Conservation (phyloP, 2,329 filamentous ascomycete genomes). For the Bipolaris bicolor region DNA sequence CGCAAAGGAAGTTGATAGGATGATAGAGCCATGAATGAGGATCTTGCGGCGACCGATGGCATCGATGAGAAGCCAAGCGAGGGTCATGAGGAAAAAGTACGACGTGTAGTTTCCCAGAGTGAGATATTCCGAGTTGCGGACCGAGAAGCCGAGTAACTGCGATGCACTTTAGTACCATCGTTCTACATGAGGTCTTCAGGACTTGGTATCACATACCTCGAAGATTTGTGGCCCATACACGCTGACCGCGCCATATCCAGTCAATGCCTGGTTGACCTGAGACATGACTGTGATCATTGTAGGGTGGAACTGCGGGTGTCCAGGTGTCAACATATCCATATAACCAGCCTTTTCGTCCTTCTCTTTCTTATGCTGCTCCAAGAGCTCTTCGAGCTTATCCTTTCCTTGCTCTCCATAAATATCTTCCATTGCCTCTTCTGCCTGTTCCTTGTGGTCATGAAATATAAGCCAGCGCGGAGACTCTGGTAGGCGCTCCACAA, state of each 20-base stretch:
- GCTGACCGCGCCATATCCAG: constrained; percentile 65
- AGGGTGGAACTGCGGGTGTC: constrained; percentile 64
- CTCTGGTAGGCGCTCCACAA: constrained; percentile 62
- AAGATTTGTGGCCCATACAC: constrained; percentile 70
- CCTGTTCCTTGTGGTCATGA: constrained; percentile 58
- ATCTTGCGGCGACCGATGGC: constrained; percentile 61
- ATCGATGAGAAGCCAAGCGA: constrained; percentile 66
- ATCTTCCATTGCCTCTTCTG: constrained; percentile 54
- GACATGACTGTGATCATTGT: constrained; percentile 68
- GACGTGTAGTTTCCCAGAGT: constrained; percentile 67
- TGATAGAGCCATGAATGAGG: constrained; percentile 59
- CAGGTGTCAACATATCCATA: constrained; percentile 63
- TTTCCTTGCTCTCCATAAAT: constrained; percentile 61
- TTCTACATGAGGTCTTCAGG: background rate
- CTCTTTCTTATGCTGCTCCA: constrained; percentile 59
- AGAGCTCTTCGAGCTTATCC: constrained; percentile 58
- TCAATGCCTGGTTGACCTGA: constrained; percentile 66
- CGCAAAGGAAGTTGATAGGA: constrained; percentile 58
- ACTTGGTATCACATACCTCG: constrained; percentile 42
- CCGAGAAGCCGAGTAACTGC: constrained; percentile 63
- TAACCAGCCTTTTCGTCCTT: constrained; percentile 57
- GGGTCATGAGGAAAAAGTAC: constrained; percentile 67
- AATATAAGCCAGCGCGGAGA: constrained; percentile 64
- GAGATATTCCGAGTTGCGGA: constrained; percentile 60
- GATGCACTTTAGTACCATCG: constrained; percentile 57